Evolutionary conservation across 2,329 filamentous ascomycete species (phyloP), one percentile per base, ranked within the genome.

Genomic region (Calonectria henricotiae): DNA sequence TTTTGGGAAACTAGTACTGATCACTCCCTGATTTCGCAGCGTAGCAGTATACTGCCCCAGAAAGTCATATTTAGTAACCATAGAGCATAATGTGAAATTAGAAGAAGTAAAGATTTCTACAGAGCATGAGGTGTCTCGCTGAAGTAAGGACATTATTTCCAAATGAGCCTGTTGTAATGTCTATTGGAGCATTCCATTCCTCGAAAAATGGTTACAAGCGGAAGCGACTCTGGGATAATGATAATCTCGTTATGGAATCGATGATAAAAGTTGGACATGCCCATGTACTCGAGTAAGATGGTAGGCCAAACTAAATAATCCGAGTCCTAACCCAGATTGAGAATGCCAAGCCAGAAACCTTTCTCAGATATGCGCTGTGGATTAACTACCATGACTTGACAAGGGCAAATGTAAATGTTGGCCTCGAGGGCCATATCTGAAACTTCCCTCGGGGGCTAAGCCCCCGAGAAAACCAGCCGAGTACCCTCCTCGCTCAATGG

Each of bases 241-340:
- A 77, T 69, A 11, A 69, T 41, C 1, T 71, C 65, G n/a, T 70
- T 70, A 13, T 73, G 70, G 1, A 75, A 67, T 11, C 75, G 66
- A 27, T 75, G 74, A 27, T 76, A 75, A 17, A 75, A 51, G 17
- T 74, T 60, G 17, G 63, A 49, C 9, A 49, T 37, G 0, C 70
- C 73, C 64, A 77, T 71, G 15, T 73, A 41, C 32, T 77, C 71
- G 17, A 77, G 72, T 1, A 77, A 4, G 1, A 77, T 65, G 6
- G 74, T 74, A 32, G 76, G 75, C 1, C 75, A 69, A 11, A 41
- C 32, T n/a, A 77, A 65, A 37, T 77, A 70, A 35, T 77, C 75
- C 2, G 73, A 47, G 5, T 77, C 74, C 11, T 71, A 61, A 5
- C 70, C 74, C 11, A 77, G 64, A 49, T 77, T 72, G 23, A 76